A percentile compares a stretch with the other conserved stretches of the same genome.
phyloP scores from a whole-genome alignment of 108 stramenopile genomes.

The Ochromonas danica region DNA sequence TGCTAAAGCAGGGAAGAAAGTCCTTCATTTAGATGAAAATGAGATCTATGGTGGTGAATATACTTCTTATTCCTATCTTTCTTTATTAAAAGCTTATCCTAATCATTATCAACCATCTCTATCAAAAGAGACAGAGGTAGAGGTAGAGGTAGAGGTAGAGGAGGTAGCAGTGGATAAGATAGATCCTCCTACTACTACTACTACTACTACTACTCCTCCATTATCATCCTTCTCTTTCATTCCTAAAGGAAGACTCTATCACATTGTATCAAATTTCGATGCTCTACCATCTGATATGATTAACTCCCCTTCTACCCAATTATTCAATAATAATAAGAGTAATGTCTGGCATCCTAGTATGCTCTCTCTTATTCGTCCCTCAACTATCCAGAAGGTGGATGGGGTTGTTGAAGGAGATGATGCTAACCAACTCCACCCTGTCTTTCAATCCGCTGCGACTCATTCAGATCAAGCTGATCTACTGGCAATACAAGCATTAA shows the following conservation, averaged over 20 bases:
- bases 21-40: constrained; percentile 25
- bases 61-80: neutral
- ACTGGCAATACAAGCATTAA: neutral
- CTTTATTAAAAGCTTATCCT: neutral
- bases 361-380: neutral
- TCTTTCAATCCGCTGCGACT: neutral
- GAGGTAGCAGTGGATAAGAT: neutral
- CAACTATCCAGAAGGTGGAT: neutral
- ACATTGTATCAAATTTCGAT: no score
- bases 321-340: neutral
- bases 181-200: neutral
- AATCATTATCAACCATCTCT: neutral
- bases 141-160: neutral
- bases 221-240: neutral
- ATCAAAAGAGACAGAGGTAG: neutral
- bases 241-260: neutral
- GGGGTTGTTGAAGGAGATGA: neutral
- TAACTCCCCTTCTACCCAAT: neutral
- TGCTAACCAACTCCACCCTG: neutral
- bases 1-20: constrained; percentile 32
- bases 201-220: neutral
- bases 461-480: neutral
- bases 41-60: constrained; percentile 33
- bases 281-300: neutral
- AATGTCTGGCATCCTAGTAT: neutral